phyloP scores from a whole-genome alignment of 2,329 filamentous ascomycete species.

The Penicillium sp. region DNA sequence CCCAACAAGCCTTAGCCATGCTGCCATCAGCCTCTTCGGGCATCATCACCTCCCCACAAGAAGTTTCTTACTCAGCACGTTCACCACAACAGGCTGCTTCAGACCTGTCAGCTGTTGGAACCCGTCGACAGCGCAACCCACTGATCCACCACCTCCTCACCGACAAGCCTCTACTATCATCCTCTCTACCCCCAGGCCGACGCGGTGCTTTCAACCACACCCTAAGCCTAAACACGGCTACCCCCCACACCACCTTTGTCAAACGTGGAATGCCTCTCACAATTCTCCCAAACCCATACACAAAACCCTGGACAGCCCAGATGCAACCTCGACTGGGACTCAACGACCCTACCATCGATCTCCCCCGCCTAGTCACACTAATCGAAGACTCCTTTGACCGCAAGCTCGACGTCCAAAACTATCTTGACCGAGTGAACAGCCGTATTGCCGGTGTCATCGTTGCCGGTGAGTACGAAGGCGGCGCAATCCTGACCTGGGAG shows the following conservation, averaged over 20 bases:
- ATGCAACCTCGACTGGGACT: conserved; percentile 63
- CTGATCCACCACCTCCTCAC: conserved; percentile 94
- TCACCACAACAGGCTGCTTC: conserved; percentile 24
- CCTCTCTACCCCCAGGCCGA: conserved; percentile 75
- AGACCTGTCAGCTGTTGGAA: conserved; percentile 50
- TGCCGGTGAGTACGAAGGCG: conserved; percentile 93
- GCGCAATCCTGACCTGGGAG: conserved; percentile 94
- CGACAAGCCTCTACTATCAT: conserved; percentile 88
- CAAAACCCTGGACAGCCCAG: conserved; percentile 66
- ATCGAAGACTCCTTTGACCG: conserved; percentile 93
- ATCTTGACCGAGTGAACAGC: conserved; percentile 73
- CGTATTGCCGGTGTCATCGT: conserved; percentile 89
- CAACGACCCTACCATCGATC: conserved; percentile 76
- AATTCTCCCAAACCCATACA: conserved; percentile 70
- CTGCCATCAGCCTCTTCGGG: conserved; percentile 82
- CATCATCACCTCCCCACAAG: conserved; percentile 79
- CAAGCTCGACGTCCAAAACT: conserved; percentile 77
- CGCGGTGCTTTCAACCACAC: conserved; percentile 40
- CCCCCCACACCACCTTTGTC: conserved; percentile 70
- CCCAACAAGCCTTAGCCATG: conserved; percentile 67
- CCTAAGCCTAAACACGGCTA: conserved; percentile 27
- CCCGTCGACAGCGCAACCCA: conserved; percentile 69
- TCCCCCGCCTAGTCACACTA: conserved; percentile 75
- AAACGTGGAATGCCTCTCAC: conserved; percentile 89
- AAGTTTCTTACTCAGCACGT: conserved; percentile 65